Evolutionary conservation across 176 grass and related monocot genomes (phyloP), one percentile per base, ranked within the genome.

Genomic region (Thalia dealbata): DNA sequence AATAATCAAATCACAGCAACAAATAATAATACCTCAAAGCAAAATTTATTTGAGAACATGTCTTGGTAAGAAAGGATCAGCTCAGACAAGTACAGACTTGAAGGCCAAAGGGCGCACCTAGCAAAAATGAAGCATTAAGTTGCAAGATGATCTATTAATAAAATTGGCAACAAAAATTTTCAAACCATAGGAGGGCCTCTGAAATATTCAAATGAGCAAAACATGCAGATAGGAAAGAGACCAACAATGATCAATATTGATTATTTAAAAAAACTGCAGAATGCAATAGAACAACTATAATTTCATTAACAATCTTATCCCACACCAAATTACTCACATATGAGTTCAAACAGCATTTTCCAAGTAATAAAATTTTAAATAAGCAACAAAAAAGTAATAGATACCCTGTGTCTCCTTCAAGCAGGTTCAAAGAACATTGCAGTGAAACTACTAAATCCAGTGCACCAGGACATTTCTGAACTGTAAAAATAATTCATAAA

Each of bases 331-430:
- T 1, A 65, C 4, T 32, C 16, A 32, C 13, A 65, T 18, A 35
- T 32, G 16, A 65, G 35, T 18, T 65, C 14, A 30, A 65, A 6
- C 5, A 6, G 12, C 25, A 14, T 44, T 67, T 14, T 52, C 45
- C 12, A 69, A 42, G 14, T 26, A 67, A 43, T 6, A 7, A 25
- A 55, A 61, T 27, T 30, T 44, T 61, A 30, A 30, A 18, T 61
- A 65, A 70, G 62, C 11, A 23, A 72, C 16, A 62, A 22, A 62
- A 64, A 35, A 69, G 44, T 26, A 79, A 72, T 76, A 69, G 7
- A 15, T 97, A 97, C 93, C 93, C 93, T 45, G 89, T 97, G 87
- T 97, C 93, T 75, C 93, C 93, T 90, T 97, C 89, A 68, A 92
- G 93, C 85, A 97, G 86, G 71, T 92, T 97, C 67, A 73, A 81